Conservation (phyloP, 257 asterid species). For the Catharanthus roseus region DNA sequence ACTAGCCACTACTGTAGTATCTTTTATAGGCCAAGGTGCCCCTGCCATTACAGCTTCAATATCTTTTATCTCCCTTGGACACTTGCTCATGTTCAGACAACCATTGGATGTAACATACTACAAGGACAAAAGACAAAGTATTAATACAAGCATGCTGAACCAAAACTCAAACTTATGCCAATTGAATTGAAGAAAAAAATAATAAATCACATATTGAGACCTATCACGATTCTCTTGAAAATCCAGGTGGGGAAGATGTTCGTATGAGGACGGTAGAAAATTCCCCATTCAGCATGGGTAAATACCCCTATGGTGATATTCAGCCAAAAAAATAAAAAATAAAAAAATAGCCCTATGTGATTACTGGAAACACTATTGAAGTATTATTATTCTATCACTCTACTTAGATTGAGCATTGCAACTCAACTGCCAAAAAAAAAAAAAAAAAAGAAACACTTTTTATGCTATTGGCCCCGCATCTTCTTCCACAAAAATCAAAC, state of each 20-base stretch:
- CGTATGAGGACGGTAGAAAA: neutral
- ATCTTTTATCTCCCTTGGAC: slow-evolving; percentile 73
- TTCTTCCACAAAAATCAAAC: no score
- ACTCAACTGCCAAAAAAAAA: no score
- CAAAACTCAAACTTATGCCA: neutral
- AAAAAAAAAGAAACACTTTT: no score
- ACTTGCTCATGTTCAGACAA: slow-evolving; percentile 80
- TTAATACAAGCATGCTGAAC: neutral
- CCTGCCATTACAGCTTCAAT: slow-evolving; percentile 96
- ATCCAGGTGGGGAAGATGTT: neutral
- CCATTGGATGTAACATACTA: slow-evolving; percentile 69
- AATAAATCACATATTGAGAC: neutral
- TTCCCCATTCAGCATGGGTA: neutral
- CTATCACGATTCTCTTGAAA: neutral
- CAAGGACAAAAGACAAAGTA: slow-evolving; percentile 6
- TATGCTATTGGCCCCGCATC: no score
- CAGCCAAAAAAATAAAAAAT: no score
- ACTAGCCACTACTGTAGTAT: slow-evolving; percentile 17
- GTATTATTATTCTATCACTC: no score
- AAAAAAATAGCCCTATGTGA: neutral
- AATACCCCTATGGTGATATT: no score
- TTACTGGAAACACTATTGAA: neutral
- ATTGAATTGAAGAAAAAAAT: neutral
- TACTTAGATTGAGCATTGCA: no score
- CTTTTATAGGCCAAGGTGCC: slow-evolving; percentile 69